Percentiles rank a stretch among this genome's conserved stretches.
Conservation (phyloP, 1,139 yeast species). For the Starmera stellimalicola region DNA sequence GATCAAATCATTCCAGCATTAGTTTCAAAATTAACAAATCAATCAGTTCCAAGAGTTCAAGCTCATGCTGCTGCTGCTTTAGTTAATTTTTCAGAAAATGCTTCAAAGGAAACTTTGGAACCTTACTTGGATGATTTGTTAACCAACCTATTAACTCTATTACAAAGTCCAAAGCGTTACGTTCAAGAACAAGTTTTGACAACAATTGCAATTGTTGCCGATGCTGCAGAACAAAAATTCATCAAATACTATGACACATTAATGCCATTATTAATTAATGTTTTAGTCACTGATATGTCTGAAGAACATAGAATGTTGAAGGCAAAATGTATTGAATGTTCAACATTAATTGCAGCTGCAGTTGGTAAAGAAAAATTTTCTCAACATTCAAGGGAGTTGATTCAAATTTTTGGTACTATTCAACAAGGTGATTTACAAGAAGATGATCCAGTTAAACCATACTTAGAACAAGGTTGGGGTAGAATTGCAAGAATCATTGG, state of each 20-base stretch:
- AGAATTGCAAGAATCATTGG: slow-evolving; percentile 84
- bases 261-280: slow-evolving; percentile 83
- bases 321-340: slow-evolving; percentile 94
- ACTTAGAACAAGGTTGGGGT: slow-evolving; percentile 94
- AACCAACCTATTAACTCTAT: slow-evolving; percentile 59
- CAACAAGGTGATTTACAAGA: slow-evolving; percentile 47
- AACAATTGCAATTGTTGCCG: slow-evolving; percentile 95
- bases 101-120: slow-evolving; percentile 76
- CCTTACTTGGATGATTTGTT: slow-evolving; percentile 82
- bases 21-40: slow-evolving; percentile 64
- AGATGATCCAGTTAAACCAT: slow-evolving; percentile 83
- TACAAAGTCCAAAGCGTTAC: slow-evolving; percentile 80
- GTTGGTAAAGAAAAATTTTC: slow-evolving; percentile 88
- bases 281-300: slow-evolving; percentile 71
- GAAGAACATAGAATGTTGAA: slow-evolving; percentile 71
- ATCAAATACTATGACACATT: slow-evolving; percentile 87
- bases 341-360: slow-evolving; percentile 91
- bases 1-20: slow-evolving; percentile 78
- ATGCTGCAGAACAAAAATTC: slow-evolving; percentile 89
- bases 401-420: slow-evolving; percentile 62
- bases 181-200: slow-evolving; percentile 97
- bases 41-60: slow-evolving; percentile 82
- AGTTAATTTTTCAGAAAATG: slow-evolving; percentile 90
- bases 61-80: slow-evolving; percentile 98
- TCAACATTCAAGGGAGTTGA: slow-evolving; percentile 66